These are phyloP conservation scores for Beta corolliflora DNA, from an alignment of 179 eudicot species.

Conservation along the genomic window DNA sequence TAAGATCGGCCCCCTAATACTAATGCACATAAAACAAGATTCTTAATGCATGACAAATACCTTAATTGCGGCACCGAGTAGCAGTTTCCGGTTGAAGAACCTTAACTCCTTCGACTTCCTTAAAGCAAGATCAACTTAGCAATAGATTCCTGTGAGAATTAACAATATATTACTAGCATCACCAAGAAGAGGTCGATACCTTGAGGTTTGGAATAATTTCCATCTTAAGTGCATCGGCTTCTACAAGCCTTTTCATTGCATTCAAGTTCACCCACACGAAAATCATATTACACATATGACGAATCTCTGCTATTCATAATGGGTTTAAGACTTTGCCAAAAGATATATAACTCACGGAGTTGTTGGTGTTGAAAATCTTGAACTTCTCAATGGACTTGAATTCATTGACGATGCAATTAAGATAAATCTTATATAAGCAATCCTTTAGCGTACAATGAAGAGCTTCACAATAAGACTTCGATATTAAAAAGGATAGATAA, in stretches of 20 bases:
- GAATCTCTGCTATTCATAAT: background rate
- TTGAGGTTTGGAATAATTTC: constrained; percentile 99
- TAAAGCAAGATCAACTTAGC: constrained; percentile 29
- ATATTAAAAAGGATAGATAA: background rate
- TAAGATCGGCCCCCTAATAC: background rate
- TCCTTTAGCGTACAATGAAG: background rate
- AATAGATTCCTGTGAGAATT: constrained; percentile 18
- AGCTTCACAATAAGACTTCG: background rate
- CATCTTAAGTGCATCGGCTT: constrained; percentile 92
- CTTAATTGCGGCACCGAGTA: constrained; percentile 98
- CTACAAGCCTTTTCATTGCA: constrained; percentile 88
- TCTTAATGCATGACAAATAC: constrained; percentile 34
- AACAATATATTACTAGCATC: background rate
- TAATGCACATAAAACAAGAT: background rate
- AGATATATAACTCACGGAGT: constrained; percentile 63
- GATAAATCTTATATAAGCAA: constrained; percentile 1
- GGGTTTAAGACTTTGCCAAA: background rate
- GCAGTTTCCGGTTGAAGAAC: constrained; percentile 99
- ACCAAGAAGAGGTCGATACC: constrained; percentile 41
- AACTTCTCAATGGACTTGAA: constrained; percentile 99
- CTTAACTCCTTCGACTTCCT: constrained; percentile 97
- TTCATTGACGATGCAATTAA: constrained; percentile 60
- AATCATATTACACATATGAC: constrained; percentile 6
- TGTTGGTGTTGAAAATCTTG: constrained; percentile 99
- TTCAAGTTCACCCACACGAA: constrained; percentile 91